Evolutionary conservation across 164 flowering plant genomes (phyloP).

Genomic region (Annona squamosa): DNA sequence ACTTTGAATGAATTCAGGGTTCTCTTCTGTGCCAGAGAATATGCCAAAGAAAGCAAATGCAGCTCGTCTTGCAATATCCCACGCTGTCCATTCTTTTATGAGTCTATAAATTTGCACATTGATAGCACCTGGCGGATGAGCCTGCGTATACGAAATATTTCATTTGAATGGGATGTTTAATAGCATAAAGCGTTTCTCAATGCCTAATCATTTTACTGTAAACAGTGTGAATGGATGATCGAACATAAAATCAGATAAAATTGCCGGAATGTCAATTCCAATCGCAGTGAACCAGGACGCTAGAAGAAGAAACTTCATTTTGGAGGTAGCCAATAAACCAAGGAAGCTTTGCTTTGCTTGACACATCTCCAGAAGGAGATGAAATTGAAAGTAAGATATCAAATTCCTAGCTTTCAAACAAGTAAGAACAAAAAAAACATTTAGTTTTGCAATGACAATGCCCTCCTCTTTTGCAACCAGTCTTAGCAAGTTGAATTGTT

Average conservation of each 20-base stretch:
- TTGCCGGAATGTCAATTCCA: not conserved
- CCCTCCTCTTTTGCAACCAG: not conserved
- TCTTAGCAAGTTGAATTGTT: not conserved
- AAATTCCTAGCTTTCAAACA: not conserved
- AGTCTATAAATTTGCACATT: constrained; percentile 93
- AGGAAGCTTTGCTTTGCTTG: not conserved
- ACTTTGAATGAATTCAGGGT: constrained; percentile 85
- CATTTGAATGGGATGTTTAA: not conserved
- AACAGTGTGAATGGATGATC: not conserved
- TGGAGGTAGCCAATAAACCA: not conserved
- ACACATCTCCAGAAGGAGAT: not conserved
- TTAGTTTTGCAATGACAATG: not conserved
- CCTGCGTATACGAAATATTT: constrained; percentile 31
- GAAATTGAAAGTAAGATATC: too few relatives aligned
- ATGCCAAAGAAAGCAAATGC: constrained; percentile 99
- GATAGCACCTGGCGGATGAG: constrained; percentile 80
- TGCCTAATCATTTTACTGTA: not conserved
- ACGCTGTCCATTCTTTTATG: constrained; percentile 97
- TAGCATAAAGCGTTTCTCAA: not conserved
- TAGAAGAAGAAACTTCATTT: not conserved
- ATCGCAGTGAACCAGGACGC: not conserved
- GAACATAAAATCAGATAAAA: not conserved
- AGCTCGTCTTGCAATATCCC: constrained; percentile 96
- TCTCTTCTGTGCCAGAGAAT: constrained; percentile 95
- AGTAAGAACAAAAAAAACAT: too few relatives aligned